These are phyloP conservation scores for Kwoniella dendrophila DNA, from an alignment of 768 basidiomycete species.

Conservation along the genomic window DNA sequence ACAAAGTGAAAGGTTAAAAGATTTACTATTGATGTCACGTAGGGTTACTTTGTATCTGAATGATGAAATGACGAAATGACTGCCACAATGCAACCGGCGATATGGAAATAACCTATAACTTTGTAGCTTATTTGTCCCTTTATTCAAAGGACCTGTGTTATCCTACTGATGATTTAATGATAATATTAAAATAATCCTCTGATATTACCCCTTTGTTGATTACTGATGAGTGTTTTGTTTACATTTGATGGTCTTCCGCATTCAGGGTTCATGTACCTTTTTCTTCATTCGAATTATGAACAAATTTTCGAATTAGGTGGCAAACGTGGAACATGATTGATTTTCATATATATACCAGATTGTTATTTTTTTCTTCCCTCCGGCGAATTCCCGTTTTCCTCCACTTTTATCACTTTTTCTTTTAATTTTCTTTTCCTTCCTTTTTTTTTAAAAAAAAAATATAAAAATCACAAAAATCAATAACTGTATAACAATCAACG, in stretches of 20 bases:
- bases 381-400: slow-evolving; percentile 14
- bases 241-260: slow-evolving; percentile 4
- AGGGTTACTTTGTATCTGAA: too few relatives aligned
- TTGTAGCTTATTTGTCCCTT: slow-evolving; percentile 1
- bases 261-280: slow-evolving; percentile 15
- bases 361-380: neutral
- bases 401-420: slow-evolving; percentile 5
- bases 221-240: neutral
- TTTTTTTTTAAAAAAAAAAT: neutral
- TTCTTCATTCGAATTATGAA: too few relatives aligned
- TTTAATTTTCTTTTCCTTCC: slow-evolving; percentile 4
- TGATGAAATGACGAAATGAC: slow-evolving; percentile 9
- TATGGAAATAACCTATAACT: slow-evolving; percentile 9
- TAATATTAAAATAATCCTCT: neutral
- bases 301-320: neutral
- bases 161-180: neutral
- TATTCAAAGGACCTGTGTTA: too few relatives aligned
- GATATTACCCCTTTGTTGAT: neutral
- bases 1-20: neutral
- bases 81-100: slow-evolving; percentile 4
- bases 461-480: neutral
- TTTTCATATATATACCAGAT: slow-evolving; percentile 13
- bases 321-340: slow-evolving; percentile 6
- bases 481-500: slow-evolving; percentile 4
- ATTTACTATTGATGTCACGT: too few relatives aligned